Percentiles rank a stretch among this genome's conserved stretches.
These are phyloP conservation scores for Diplodia corticola DNA, from an alignment of 2,329 filamentous ascomycete species.

Conservation along the genomic window DNA sequence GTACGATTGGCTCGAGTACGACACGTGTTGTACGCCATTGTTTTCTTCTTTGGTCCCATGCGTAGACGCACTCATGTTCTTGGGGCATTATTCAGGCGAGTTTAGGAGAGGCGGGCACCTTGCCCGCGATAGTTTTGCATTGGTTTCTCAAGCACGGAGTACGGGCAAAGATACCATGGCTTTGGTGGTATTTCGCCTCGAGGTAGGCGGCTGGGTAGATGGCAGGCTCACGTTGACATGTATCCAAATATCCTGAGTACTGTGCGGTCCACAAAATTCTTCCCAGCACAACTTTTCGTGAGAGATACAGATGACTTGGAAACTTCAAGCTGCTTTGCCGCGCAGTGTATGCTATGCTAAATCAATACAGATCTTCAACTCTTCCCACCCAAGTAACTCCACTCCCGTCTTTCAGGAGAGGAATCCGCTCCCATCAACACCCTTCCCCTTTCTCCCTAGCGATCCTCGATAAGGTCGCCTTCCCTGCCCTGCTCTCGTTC, in stretches of 20 bases:
- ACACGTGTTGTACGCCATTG: neutral
- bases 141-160: constrained; percentile 16
- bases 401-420: neutral
- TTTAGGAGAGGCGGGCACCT: neutral
- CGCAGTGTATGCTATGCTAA: neutral
- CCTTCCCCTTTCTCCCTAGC: constrained; percentile 7
- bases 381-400: neutral
- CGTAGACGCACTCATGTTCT: neutral
- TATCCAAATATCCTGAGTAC: neutral
- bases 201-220: neutral
- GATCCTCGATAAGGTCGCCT: constrained; percentile 22
- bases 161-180: constrained; percentile 20
- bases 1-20: constrained; percentile 4
- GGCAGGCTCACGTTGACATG: neutral
- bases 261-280: neutral
- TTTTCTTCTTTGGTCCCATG: neutral
- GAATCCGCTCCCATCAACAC: neutral
- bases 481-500: constrained; percentile 42
- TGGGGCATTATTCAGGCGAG: neutral
- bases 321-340: neutral
- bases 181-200: constrained; percentile 16
- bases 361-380: neutral
- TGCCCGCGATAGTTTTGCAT: neutral
- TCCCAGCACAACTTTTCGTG: neutral
- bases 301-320: neutral